Evolutionary conservation across 768 basidiomycete species (phyloP), one percentile per base, ranked within the genome.

Genomic region (Albatrellus ellisii): DNA sequence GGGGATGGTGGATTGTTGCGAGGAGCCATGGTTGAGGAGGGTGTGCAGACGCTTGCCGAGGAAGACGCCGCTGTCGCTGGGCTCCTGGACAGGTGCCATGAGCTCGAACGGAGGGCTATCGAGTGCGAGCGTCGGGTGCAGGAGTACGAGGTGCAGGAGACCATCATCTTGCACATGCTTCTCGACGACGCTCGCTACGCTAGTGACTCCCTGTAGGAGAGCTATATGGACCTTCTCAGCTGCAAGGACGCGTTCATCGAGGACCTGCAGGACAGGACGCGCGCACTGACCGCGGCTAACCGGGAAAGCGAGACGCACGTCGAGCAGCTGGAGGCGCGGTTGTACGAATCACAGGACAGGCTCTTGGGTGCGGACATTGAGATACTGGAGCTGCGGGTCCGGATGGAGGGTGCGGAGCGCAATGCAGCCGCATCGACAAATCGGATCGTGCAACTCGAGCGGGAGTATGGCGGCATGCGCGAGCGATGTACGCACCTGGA

Each of bases 171-270:
- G 24, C 35, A 20, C 17, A 25, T 38, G 6, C 47, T 50, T 22
- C 28, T 48, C 4, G 49, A 41, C 17, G 49, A 45, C 21, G 42
- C 49, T 6, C 49, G 44, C 17, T 10, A 41, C 17, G 44, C 45
- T 20, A 50, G 12, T 25, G 39, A 49, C 31, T 32, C 41, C 25
- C 42, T 51, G 31, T 47, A 51, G 24, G 50, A 43, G 21, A 44
- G 32, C 21, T 38, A 49, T 39, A 31, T 18, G 12, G 27, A 29
- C 15, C 29, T 51, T 24, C 32, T 42, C 25, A 28, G 36, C 4
- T 51, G 48, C 48, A 51, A 49, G 38, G 50, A 51, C 22, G 32
- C 26, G n/a, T 46, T 51, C 25, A 51, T 51, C 20, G 39, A 41
- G 29, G 47, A 49, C 22, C 47, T 51, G 15, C 47, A 27, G 34